phyloP scores from a whole-genome alignment of 2,329 filamentous ascomycete genomes.

The Fusarium torreyae region DNA sequence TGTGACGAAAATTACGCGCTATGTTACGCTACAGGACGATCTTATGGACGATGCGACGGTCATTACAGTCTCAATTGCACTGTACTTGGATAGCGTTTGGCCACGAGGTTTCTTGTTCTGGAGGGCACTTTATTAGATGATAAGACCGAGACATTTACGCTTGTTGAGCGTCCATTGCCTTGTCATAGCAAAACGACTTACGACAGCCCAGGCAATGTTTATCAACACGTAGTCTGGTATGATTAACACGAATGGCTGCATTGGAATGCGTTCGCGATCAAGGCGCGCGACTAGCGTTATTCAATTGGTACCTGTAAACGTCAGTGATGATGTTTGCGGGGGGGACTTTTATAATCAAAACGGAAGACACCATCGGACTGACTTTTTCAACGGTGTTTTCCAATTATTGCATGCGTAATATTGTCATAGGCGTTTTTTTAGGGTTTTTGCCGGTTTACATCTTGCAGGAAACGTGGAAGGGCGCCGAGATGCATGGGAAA shows the following conservation, averaged over 20 bases:
- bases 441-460: slow-evolving; percentile 34
- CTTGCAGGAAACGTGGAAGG: slow-evolving; percentile 14
- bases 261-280: slow-evolving; percentile 28
- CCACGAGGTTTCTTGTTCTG: slow-evolving; percentile 9
- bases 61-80: slow-evolving; percentile 23
- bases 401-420: slow-evolving; percentile 5
- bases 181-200: background rate
- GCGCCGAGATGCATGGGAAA: slow-evolving; percentile 14
- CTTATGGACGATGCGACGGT: slow-evolving; percentile 5
- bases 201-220: background rate
- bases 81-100: slow-evolving; percentile 29
- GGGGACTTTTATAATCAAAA: slow-evolving; percentile 1
- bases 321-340: slow-evolving; percentile 42
- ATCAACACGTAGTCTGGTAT: no score
- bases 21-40: slow-evolving; percentile 15
- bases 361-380: slow-evolving; percentile 16
- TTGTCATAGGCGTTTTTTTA: slow-evolving; percentile 25
- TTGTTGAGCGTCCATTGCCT: background rate
- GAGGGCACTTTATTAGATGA: background rate
- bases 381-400: slow-evolving; percentile 24
- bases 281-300: slow-evolving; percentile 14
- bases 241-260: background rate
- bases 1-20: background rate
- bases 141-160: background rate
- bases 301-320: slow-evolving; percentile 26